Evolutionary conservation across 177 flowering plant genomes (phyloP), one percentile per base, ranked within the genome.

Genomic region (Vitis hybrid): DNA sequence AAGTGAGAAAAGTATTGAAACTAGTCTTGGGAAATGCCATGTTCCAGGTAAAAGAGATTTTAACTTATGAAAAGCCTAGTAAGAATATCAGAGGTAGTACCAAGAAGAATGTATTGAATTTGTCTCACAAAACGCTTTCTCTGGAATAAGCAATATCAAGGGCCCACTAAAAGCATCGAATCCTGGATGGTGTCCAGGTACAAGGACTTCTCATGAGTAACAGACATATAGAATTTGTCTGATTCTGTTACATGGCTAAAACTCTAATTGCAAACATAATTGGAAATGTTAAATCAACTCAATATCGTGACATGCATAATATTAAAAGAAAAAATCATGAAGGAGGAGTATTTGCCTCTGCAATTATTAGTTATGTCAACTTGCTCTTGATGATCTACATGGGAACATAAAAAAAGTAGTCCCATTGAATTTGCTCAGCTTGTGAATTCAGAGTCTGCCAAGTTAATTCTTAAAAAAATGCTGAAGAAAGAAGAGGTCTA

Each of bases 401-500:
- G 45, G 45, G 45, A 39, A 39, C 45, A 39, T 39, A 39, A 39
- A 5, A 39, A 39, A 56, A 22, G 18, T 16, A 56, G 10, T 56
- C 11, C 15, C 18, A 16, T 56, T 56, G 22, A 16, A n/a, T 56
- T 7, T 16, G 59, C 20, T 56, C 20, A n/a, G 11, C 11, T 10
- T 56, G 59, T 20, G 29, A 3, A 26, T 26, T 26, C 5, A 16
- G 10, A 16, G 59, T n/a, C 14, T 10, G 62, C 45, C 16, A 62
- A 16, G 52, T 39, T 39, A 39, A 26, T 57, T 31, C 34, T 13
- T 29, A 22, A 15, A 18, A 9, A n/a, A 10, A 48, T 4, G 56
- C 55, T 1, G 11, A 3, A n/a, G 45, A 50, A 26, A 73, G 60
- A 68, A 15, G n/a, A 56, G 7, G 20, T 10, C 73, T 85, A 91